Conservation (phyloP, 1,139 yeast species). For the Suhomyces kunorum region DNA sequence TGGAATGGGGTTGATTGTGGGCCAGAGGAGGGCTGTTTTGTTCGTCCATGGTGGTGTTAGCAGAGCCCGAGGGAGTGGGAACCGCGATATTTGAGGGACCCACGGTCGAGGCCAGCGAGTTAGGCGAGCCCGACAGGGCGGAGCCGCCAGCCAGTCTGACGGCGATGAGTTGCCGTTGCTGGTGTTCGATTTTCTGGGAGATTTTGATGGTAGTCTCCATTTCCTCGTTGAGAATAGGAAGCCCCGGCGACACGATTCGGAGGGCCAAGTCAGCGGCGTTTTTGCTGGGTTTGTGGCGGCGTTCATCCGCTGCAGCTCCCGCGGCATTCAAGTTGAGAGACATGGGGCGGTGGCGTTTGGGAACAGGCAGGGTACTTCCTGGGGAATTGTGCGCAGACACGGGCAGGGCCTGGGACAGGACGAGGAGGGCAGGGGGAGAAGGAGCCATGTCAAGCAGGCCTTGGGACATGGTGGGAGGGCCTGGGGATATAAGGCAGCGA, state of each 20-base stretch:
- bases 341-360: slow-evolving; percentile 29
- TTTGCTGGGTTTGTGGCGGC: slow-evolving; percentile 4
- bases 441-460: slow-evolving; percentile 22
- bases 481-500: neutral
- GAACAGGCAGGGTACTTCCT: slow-evolving; percentile 6
- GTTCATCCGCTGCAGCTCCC: slow-evolving; percentile 13
- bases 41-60: slow-evolving; percentile 7
- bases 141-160: slow-evolving; percentile 27
- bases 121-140: slow-evolving; percentile 7
- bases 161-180: slow-evolving; percentile 50
- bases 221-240: slow-evolving; percentile 46
- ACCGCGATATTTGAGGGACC: neutral
- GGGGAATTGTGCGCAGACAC: slow-evolving; percentile 7
- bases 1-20: slow-evolving; percentile 2
- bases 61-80: slow-evolving; percentile 7
- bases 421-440: slow-evolving; percentile 9
- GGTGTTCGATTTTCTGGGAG: slow-evolving; percentile 49
- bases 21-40: neutral
- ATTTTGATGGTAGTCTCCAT: slow-evolving; percentile 50
- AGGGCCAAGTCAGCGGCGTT: slow-evolving; percentile 31
- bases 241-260: slow-evolving; percentile 49
- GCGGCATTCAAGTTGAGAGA: slow-evolving; percentile 23
- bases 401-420: slow-evolving; percentile 3
- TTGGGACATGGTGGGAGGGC: slow-evolving; percentile 18
- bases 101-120: neutral